A percentile compares a stretch with the other conserved stretches of the same genome.
Evolutionary conservation across 495 filamentous ascomycete genomes (phyloP).

Genomic region (Terfezia claveryi): DNA sequence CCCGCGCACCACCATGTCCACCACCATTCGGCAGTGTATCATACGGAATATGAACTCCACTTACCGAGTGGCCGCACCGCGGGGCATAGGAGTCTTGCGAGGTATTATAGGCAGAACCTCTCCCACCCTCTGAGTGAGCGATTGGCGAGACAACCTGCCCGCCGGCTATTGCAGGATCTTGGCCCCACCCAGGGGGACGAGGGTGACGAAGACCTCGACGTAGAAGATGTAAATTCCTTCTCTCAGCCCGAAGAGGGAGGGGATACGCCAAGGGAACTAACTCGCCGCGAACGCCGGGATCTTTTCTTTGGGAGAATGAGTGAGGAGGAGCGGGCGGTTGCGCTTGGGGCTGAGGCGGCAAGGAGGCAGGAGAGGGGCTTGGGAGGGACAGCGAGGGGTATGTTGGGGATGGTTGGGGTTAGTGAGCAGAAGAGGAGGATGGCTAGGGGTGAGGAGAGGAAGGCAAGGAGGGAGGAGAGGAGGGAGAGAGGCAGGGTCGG

Average conservation of each 20-base stretch:
- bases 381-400: constrained; percentile 39
- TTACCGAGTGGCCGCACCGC: constrained; percentile 79
- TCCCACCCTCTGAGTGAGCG: not conserved
- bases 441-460: constrained; percentile 39
- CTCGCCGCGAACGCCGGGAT: not conserved
- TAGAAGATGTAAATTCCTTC: not conserved
- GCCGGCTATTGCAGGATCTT: not conserved
- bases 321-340: constrained; percentile 18
- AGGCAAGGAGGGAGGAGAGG: constrained; percentile 38
- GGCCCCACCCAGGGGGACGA: not conserved
- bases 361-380: constrained; percentile 26
- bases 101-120: constrained; percentile 83
- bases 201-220: not conserved
- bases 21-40: constrained; percentile 45
- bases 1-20: constrained; percentile 30
- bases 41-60: constrained; percentile 81
- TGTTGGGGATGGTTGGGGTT: constrained; percentile 49
- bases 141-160: not conserved
- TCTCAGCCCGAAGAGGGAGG: not conserved
- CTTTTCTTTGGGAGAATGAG: not conserved
- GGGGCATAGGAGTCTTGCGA: constrained; percentile 66
- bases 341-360: constrained; percentile 16
- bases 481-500: constrained; percentile 35
- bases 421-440: constrained; percentile 46
- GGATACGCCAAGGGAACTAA: not conserved